phyloP scores from a whole-genome alignment of 805 yeast species.

The Clavispora phyllophila region DNA sequence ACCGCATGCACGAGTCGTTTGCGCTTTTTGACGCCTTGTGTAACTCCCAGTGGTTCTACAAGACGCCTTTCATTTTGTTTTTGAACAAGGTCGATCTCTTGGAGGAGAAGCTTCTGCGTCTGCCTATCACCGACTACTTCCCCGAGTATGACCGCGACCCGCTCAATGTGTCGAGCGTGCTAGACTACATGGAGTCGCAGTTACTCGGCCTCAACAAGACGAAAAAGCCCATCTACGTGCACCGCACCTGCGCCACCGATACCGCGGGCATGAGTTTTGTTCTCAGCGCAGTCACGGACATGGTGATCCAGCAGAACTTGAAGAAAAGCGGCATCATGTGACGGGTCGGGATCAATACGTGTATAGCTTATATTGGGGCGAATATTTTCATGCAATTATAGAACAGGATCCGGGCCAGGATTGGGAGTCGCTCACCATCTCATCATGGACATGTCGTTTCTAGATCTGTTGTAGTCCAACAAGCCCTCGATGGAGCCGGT shows the following conservation, averaged over 20 bases:
- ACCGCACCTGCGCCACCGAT: constrained; percentile 95
- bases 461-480: constrained; percentile 78
- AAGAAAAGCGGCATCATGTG: constrained; percentile 71
- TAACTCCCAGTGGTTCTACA: constrained; percentile 77
- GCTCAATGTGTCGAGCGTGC: constrained; percentile 59
- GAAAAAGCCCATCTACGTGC: constrained; percentile 78
- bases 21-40: constrained; percentile 77
- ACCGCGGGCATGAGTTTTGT: constrained; percentile 85
- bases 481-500: constrained; percentile 83
- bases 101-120: constrained; percentile 57
- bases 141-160: constrained; percentile 70
- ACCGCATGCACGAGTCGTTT: constrained; percentile 87
- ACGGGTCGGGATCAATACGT: not conserved
- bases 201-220: constrained; percentile 62
- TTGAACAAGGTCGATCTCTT: constrained; percentile 85
- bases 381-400: constrained; percentile 16
- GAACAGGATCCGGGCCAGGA: constrained; percentile 6
- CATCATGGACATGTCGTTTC: constrained; percentile 87
- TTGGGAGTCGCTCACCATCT: constrained; percentile 44
- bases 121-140: constrained; percentile 67
- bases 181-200: constrained; percentile 63
- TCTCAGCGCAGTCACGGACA: constrained; percentile 85
- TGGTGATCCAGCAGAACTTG: constrained; percentile 78
- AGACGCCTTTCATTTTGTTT: constrained; percentile 85
- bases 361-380: constrained; percentile 6